Evolutionary conservation across 2,329 filamentous ascomycete genomes (phyloP), one percentile per base, ranked within the genome.

Genomic region (Paramyrothecium roridum): DNA sequence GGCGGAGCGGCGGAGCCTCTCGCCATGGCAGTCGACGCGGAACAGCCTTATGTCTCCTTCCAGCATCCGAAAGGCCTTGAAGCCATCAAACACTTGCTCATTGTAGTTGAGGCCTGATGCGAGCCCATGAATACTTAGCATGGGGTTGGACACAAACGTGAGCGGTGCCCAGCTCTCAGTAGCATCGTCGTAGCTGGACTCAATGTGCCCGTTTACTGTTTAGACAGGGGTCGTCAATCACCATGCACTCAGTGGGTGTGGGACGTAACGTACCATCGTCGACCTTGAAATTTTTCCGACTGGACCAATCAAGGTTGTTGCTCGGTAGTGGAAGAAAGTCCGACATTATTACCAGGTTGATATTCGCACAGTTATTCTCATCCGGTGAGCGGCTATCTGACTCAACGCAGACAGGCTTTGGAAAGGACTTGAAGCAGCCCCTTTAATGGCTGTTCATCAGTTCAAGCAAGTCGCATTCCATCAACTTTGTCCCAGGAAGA

Each of bases 51-150:
- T 30, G 26, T 30, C 26, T 4, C 26, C 26, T 30, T 30, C 26
- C 26, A 10, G 26, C 26, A 30, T 30, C 10, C 93, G 91, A 82
- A 97, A 97, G 54, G 93, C 93, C 75, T 98, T 98, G 71, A 98
- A 85, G n/a, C 95, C 95, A 73, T 99, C 95, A 79, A 96, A 98
- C 65, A 91, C 93, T 77, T 98, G 95, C 70, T 96, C 92, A 56
- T 93, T 92, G 73, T 99, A 99, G 81, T 99, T 99, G 62, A 98
- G 84, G 46, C 86, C 93, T 0, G 95, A 93, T 0, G 93, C 88
- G 90, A 99, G 93, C 73, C 93, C 95, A 74, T 98, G 93, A 69
- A 98, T 86, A 62, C 87, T 87, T 65, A 98, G 84, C 77, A 83
- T 93, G 7, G 93, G 93, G 65, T 93, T 90, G 57, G 84, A 76